Evolutionary conservation across 2,329 filamentous ascomycete species (phyloP), one percentile per base, ranked within the genome.

Genomic region (Paramyrothecium roridum): DNA sequence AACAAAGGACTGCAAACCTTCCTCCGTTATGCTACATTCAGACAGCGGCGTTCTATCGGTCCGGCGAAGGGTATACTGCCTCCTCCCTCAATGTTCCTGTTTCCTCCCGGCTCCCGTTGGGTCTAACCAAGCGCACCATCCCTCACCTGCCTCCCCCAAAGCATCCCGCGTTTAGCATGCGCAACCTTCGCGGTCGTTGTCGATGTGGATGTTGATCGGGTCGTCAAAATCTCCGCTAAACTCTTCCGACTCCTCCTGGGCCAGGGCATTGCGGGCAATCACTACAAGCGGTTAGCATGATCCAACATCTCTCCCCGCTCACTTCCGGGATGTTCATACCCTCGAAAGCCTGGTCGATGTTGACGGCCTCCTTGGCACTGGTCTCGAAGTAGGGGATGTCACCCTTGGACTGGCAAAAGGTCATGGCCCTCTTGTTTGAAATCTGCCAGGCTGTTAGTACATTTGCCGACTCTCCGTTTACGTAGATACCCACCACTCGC

Each of bases 361-460:
- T 99, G 76, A 97, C 89, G 57, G 93, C 95, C 75, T 99, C 95
- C 80, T 99, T 99, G 58, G 95, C 95, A 75, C 93, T 97, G 19
- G 95, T 99, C 84, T 99, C 95, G 69, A 99, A 99, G 76, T 99
- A 99, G 19, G 95, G 95, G 62, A 99, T 97, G 57, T 91, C 91
- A 50, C 93, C 93, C 77, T 98, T 97, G 55, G 91, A 96, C 74
- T 97, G 92, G 75, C 95, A 99, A 73, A 97, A 99, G 16, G 93
- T 93, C 85, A 93, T 93, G 57, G 95, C 95, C 60, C 95, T 85
- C 83, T 98, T 98, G 67, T 89, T 93, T 30, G 91, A 96, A 66
- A 99, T 96, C 88, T 91, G 55, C 20, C n/a, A 3, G 33, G 52
- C 37, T 21, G 57, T 60, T 55, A 58, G 54, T 48, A 20, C n/a